phyloP scores from a whole-genome alignment of 2,329 filamentous ascomycete species.

The Apiospora rasikravindrae region DNA sequence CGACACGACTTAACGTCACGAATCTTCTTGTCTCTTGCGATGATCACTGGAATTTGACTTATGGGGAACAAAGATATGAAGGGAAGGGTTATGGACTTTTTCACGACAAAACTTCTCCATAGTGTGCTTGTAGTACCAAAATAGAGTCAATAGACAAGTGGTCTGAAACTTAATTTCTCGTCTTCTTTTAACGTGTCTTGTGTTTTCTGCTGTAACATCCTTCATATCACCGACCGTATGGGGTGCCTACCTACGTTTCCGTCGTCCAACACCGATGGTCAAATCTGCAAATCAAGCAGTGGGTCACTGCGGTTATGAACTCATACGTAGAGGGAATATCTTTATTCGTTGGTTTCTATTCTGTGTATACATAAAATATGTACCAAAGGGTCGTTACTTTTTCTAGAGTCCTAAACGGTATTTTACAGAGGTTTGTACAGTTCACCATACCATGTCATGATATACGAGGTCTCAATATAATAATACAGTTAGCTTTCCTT shows the following conservation, averaged over 20 bases:
- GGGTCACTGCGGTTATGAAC: neutral
- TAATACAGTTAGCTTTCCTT: neutral
- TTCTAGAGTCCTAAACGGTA: neutral
- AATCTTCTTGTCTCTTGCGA: slow-evolving; percentile 44
- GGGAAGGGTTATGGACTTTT: slow-evolving; percentile 40
- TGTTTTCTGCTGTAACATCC: neutral
- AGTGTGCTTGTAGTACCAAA: slow-evolving; percentile 52
- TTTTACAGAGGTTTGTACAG: neutral
- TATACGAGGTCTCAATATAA: neutral
- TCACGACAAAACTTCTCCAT: slow-evolving; percentile 46
- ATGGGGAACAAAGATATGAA: slow-evolving; percentile 50
- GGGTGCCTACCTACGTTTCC: no score
- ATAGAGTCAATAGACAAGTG: slow-evolving; percentile 48
- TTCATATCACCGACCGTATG: neutral
- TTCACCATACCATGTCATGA: neutral
- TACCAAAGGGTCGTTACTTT: neutral
- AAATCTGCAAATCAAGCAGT: no score
- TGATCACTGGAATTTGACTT: slow-evolving; percentile 50
- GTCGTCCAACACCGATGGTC: no score
- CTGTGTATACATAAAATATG: neutral
- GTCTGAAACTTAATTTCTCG: slow-evolving; percentile 12
- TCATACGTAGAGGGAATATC: no score
- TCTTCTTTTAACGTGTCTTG: neutral
- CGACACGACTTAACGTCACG: slow-evolving; percentile 36
- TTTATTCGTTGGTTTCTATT: neutral